These are phyloP conservation scores for Ogataea angusta DNA, from an alignment of 805 yeast species.

Conservation along the genomic window DNA sequence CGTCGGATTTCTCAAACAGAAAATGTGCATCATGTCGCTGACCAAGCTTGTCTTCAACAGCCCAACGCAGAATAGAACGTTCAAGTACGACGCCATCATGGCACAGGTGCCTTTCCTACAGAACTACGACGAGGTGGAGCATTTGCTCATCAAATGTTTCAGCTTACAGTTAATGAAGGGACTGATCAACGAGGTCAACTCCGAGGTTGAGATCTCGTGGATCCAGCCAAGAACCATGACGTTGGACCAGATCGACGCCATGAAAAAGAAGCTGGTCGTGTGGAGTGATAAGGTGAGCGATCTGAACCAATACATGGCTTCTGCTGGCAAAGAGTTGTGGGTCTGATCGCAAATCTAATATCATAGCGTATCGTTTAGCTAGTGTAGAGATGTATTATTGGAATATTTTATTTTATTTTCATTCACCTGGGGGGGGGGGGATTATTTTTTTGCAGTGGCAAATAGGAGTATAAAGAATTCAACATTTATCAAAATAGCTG, in stretches of 20 bases:
- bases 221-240: slow-evolving; percentile 94
- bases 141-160: slow-evolving; percentile 85
- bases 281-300: slow-evolving; percentile 79
- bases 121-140: slow-evolving; percentile 75
- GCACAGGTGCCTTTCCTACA: slow-evolving; percentile 58
- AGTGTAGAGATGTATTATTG: slow-evolving; percentile 4
- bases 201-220: slow-evolving; percentile 83
- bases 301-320: slow-evolving; percentile 59
- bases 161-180: slow-evolving; percentile 83
- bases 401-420: background rate
- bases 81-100: slow-evolving; percentile 72
- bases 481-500: background rate
- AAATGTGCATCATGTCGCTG: slow-evolving; percentile 87
- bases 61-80: slow-evolving; percentile 69
- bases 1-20: slow-evolving; percentile 74
- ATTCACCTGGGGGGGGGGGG: background rate
- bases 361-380: background rate
- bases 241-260: slow-evolving; percentile 68
- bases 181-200: slow-evolving; percentile 82
- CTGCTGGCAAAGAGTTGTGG: slow-evolving; percentile 64
- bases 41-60: slow-evolving; percentile 79
- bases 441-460: slow-evolving; percentile 7
- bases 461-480: slow-evolving; percentile 7
- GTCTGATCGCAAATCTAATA: slow-evolving; percentile 29
- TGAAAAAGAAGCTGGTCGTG: slow-evolving; percentile 65